Evolutionary conservation across 192 early-diverging fungal species (phyloP).

Genomic region (Coemansia sp.): DNA sequence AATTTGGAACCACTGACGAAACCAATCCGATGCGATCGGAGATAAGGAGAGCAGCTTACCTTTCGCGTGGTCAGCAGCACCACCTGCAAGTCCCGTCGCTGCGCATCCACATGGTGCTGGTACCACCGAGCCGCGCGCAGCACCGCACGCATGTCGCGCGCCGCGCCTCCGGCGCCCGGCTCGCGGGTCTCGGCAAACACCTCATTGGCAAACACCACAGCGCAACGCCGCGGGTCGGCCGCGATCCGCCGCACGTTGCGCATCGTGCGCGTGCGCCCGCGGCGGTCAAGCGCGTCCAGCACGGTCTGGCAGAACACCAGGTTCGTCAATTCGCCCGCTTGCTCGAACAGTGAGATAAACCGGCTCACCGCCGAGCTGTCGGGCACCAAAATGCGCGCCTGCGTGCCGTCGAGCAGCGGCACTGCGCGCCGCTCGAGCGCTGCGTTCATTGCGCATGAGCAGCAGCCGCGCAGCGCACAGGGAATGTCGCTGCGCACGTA

Average conservation of each 20-base stretch:
- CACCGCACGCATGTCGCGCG: slow-evolving; percentile 58
- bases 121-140: slow-evolving; percentile 58
- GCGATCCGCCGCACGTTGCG: slow-evolving; percentile 59
- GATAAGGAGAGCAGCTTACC: slow-evolving; percentile 14
- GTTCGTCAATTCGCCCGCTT: slow-evolving; percentile 56
- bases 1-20: no score
- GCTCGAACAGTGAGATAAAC: slow-evolving; percentile 69
- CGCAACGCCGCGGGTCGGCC: slow-evolving; percentile 53
- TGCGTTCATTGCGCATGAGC: slow-evolving; percentile 15
- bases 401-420: slow-evolving; percentile 14
- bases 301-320: slow-evolving; percentile 68
- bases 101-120: slow-evolving; percentile 43
- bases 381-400: slow-evolving; percentile 16
- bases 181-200: slow-evolving; percentile 53
- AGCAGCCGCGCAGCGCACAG: slow-evolving; percentile 22
- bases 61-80: slow-evolving; percentile 19
- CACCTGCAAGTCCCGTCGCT: slow-evolving; percentile 11
- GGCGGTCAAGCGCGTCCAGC: slow-evolving; percentile 55
- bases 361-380: slow-evolving; percentile 48
- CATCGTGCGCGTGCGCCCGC: slow-evolving; percentile 60
- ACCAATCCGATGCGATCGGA: slow-evolving; percentile 10
- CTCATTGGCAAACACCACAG: slow-evolving; percentile 68
- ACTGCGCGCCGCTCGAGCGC: slow-evolving; percentile 11
- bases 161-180: slow-evolving; percentile 5
- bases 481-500: slow-evolving; percentile 38